Conservation (phyloP, 768 basidiomycete species). For the Fibroporia radiculosa region DNA sequence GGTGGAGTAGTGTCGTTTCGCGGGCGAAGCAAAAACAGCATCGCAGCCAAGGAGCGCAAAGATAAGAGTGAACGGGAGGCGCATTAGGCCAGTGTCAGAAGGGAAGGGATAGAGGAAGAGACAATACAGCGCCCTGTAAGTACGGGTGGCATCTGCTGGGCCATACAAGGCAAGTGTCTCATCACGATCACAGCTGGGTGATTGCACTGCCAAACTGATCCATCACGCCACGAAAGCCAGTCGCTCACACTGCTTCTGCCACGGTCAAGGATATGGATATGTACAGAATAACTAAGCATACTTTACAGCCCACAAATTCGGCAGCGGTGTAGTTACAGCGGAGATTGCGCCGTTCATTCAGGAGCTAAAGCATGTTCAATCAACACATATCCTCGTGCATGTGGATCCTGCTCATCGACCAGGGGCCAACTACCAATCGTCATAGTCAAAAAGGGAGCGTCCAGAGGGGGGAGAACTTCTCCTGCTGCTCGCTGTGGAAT, state of each 20-base stretch:
- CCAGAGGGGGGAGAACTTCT: neutral
- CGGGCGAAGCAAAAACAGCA: constrained; percentile 30
- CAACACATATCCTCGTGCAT: neutral
- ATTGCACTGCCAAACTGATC: neutral
- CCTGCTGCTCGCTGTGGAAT: constrained; percentile 5
- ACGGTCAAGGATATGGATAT: too few relatives aligned
- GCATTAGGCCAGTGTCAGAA: constrained; percentile 9
- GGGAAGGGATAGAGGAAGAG: neutral
- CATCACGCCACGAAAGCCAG: neutral
- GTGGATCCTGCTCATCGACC: neutral
- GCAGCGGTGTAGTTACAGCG: too few relatives aligned
- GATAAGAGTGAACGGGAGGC: constrained; percentile 19
- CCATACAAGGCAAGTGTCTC: neutral
- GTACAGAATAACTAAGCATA: too few relatives aligned
- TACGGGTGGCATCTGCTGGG: neutral
- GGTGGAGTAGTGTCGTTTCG: constrained; percentile 46
- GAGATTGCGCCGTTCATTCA: too few relatives aligned
- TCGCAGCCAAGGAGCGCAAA: constrained; percentile 23
- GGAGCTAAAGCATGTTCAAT: too few relatives aligned
- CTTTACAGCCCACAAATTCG: too few relatives aligned
- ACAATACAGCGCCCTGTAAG: too few relatives aligned
- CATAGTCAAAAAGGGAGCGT: constrained; percentile 8
- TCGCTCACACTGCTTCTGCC: too few relatives aligned
- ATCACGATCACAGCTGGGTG: neutral
- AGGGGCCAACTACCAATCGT: constrained; percentile 10